A percentile compares a stretch with the other conserved stretches of the same genome.
phyloP scores from a whole-genome alignment of 495 filamentous ascomycete genomes.

The Pseudomonodictys pantanalensis region DNA sequence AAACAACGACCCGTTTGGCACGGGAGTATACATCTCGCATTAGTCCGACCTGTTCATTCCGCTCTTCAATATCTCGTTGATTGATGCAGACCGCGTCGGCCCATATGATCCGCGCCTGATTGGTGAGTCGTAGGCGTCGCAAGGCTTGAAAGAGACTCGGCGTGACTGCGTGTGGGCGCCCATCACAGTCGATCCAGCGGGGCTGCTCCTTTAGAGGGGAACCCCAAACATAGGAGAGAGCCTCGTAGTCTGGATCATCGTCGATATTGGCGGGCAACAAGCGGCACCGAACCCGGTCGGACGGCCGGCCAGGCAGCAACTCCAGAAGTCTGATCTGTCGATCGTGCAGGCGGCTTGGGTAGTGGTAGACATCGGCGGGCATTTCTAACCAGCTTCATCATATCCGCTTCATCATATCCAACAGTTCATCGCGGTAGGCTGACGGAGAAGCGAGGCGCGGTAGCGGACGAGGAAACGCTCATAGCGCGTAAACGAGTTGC shows the following conservation, averaged over 20 bases:
- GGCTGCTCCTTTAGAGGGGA: background rate
- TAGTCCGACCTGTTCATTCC: constrained; percentile 3
- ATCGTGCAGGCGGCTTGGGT: too few species aligned
- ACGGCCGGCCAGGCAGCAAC: too few species aligned
- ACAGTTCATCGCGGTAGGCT: too few species aligned
- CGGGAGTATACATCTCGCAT: constrained; percentile 16
- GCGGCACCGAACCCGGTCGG: too few species aligned
- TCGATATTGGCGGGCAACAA: too few species aligned
- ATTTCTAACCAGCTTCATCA: too few species aligned
- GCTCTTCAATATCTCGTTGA: constrained; percentile 11
- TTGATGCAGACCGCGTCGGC: constrained; percentile 27
- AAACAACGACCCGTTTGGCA: constrained; percentile 18
- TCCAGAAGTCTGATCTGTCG: too few species aligned
- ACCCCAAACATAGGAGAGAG: constrained; percentile 24
- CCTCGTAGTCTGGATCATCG: constrained; percentile 14
- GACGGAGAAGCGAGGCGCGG: too few species aligned
- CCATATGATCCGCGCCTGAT: constrained; percentile 10
- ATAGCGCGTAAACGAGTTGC: too few species aligned
- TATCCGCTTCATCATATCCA: too few species aligned
- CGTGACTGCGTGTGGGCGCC: background rate
- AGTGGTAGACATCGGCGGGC: too few species aligned
- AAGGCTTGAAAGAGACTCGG: constrained; percentile 16
- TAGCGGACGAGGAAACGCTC: too few species aligned
- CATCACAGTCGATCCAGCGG: constrained; percentile 1
- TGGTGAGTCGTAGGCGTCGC: background rate